phyloP scores from a whole-genome alignment of 1,139 yeast species.

The Kluyveromyces sp. region DNA sequence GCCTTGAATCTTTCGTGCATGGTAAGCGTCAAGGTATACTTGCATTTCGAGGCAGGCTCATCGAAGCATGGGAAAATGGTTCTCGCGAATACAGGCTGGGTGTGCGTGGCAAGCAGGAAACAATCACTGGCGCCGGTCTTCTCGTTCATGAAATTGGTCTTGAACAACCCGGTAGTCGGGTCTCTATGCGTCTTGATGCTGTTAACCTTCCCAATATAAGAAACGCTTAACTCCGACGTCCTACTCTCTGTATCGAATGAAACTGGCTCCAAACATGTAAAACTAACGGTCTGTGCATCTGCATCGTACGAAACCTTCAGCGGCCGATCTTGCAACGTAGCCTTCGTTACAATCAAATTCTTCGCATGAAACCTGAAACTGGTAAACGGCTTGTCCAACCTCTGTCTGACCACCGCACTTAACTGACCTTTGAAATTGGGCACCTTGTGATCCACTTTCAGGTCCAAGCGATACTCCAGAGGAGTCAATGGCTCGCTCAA shows the following conservation, averaged over 20 bases:
- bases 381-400: conserved; percentile 24
- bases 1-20: conserved; percentile 43
- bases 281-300: conserved; percentile 33
- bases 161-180: conserved; percentile 58
- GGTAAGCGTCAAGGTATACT: conserved; percentile 42
- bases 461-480: conserved; percentile 36
- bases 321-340: conserved; percentile 25
- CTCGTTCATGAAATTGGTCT: conserved; percentile 52
- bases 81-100: conserved; percentile 61
- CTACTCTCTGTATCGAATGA: background rate
- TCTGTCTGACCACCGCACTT: conserved; percentile 33
- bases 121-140: conserved; percentile 43
- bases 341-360: conserved; percentile 36
- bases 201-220: conserved; percentile 50
- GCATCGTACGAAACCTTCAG: conserved; percentile 38
- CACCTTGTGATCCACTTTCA: conserved; percentile 43
- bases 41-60: conserved; percentile 49
- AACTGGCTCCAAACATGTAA: conserved; percentile 5
- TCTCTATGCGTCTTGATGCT: conserved; percentile 51
- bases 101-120: conserved; percentile 57
- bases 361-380: conserved; percentile 36
- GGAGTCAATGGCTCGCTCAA: conserved; percentile 38
- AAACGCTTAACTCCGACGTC: conserved; percentile 15
- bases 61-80: conserved; percentile 60
- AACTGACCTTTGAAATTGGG: conserved; percentile 50